phyloP scores from a whole-genome alignment of 495 filamentous ascomycete species.

The Aspergillus cristatus region DNA sequence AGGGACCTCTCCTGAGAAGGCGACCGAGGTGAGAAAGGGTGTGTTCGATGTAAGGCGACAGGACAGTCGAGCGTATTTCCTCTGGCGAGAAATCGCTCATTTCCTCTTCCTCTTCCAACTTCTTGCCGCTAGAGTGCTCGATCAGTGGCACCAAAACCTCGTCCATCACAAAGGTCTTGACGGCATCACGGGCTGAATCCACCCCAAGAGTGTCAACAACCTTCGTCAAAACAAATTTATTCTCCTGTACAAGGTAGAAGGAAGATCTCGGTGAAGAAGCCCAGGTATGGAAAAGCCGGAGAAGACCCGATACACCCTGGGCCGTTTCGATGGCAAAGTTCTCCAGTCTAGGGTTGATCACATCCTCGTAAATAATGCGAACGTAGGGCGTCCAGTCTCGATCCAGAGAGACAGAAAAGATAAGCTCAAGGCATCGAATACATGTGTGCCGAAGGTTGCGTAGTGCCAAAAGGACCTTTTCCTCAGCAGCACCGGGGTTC shows the following conservation, averaged over 20 bases:
- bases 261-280: conserved; percentile 55
- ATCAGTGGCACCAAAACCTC: conserved; percentile 58
- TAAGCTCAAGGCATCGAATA: conserved; percentile 66
- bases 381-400: conserved; percentile 66
- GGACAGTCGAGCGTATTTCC: conserved; percentile 50
- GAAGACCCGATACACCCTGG: conserved; percentile 73
- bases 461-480: conserved; percentile 44
- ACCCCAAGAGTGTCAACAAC: conserved; percentile 63
- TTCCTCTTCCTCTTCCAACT: conserved; percentile 34
- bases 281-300: conserved; percentile 77
- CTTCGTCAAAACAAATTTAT: conserved; percentile 54
- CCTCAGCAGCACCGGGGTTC: conserved; percentile 30
- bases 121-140: conserved; percentile 39
- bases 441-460: conserved; percentile 64
- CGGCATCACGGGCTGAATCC: conserved; percentile 75
- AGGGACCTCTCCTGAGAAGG: conserved; percentile 61
- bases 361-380: conserved; percentile 56
- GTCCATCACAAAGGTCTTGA: conserved; percentile 71
- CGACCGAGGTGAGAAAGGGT: conserved; percentile 57
- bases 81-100: conserved; percentile 40
- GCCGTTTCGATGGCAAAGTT: conserved; percentile 80
- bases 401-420: conserved; percentile 60
- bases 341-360: conserved; percentile 66
- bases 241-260: conserved; percentile 55
- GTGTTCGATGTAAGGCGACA: conserved; percentile 59